Evolutionary conservation across 331 rosid genomes (phyloP).

Genomic region (Ulmus americana): DNA sequence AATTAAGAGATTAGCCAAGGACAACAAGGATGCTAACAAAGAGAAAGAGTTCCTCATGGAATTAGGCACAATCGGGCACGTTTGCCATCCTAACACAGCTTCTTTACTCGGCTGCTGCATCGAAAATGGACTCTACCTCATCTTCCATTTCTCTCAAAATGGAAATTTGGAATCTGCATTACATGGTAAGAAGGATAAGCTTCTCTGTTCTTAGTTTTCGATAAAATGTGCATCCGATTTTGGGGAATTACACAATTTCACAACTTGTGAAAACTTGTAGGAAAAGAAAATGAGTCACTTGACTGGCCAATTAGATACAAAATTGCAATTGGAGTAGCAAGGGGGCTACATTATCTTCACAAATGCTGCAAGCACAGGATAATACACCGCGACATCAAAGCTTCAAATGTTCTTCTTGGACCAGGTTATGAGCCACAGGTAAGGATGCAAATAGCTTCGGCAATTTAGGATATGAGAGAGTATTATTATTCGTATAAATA

Average conservation of each 20-base stretch:
- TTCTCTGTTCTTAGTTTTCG: neutral
- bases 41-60: slow-evolving; percentile 90
- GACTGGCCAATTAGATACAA: slow-evolving; percentile 76
- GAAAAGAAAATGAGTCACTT: slow-evolving; percentile 43
- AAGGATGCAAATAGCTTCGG: neutral
- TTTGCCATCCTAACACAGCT: slow-evolving; percentile 78
- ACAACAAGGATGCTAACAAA: slow-evolving; percentile 67
- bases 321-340: slow-evolving; percentile 76
- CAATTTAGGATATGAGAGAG: neutral
- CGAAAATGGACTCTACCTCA: slow-evolving; percentile 76
- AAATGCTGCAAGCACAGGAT: slow-evolving; percentile 76
- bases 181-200: slow-evolving; percentile 44
- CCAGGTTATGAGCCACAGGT: slow-evolving; percentile 93
- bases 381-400: slow-evolving; percentile 89
- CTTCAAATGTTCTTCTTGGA: slow-evolving; percentile 89
- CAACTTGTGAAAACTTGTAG: slow-evolving; percentile 33
- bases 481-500: neutral
- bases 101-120: slow-evolving; percentile 68
- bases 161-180: slow-evolving; percentile 84
- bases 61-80: slow-evolving; percentile 82
- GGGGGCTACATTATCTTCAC: slow-evolving; percentile 90
- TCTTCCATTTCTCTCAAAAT: slow-evolving; percentile 69
- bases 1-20: slow-evolving; percentile 78
- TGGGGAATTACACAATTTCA: neutral
- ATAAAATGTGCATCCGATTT: neutral